phyloP scores from a whole-genome alignment of 208 protist genomes.

The Naegleria fowleri region DNA sequence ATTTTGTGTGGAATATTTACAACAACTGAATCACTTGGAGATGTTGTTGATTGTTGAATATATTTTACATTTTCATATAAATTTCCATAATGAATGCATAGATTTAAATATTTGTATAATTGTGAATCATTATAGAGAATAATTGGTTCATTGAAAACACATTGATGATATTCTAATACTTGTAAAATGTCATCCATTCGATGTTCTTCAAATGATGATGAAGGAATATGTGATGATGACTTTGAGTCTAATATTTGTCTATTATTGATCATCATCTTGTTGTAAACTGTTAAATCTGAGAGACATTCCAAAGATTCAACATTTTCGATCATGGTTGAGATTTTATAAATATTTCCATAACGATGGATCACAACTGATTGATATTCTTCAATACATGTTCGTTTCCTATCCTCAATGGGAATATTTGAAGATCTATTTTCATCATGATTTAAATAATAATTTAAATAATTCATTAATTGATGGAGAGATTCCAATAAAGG shows the following conservation, averaged over 20 bases:
- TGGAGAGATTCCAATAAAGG: background rate
- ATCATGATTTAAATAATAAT: background rate
- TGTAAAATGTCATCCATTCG: background rate
- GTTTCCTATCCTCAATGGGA: background rate
- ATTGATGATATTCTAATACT: background rate
- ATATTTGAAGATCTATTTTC: background rate
- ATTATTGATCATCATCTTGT: background rate
- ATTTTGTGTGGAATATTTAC: background rate
- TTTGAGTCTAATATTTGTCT: too few relatives aligned
- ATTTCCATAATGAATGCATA: background rate
- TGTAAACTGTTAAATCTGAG: background rate
- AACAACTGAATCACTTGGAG: too few relatives aligned
- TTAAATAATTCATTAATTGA: background rate
- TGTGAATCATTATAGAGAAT: background rate
- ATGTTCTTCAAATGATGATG: too few relatives aligned
- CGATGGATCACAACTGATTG: background rate
- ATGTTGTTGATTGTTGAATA: background rate
- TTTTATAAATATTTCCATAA: background rate
- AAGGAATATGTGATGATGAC: too few relatives aligned
- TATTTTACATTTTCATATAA: constrained; percentile 1
- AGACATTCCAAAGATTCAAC: background rate
- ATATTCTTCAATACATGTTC: background rate
- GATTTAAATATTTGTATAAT: background rate
- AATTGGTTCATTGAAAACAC: background rate
- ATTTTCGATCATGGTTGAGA: background rate